Percentiles rank a stretch among this genome's conserved stretches.
Evolutionary conservation across 75 land plant genomes (phyloP).

Genomic region (Pinus taeda): DNA sequence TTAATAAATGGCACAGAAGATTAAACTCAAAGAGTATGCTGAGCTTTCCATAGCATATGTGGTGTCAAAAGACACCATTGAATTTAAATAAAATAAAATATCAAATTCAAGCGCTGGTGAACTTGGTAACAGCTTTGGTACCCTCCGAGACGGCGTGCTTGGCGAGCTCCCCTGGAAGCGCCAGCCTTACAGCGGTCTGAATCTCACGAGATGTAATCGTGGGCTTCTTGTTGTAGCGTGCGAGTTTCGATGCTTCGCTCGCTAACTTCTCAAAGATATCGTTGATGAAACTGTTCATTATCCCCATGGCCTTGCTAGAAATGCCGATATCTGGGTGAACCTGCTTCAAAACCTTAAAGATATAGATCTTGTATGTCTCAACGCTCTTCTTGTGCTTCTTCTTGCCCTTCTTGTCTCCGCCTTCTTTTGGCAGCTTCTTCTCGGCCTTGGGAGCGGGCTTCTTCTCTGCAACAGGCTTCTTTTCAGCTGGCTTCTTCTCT

Average conservation of each 20-base stretch:
- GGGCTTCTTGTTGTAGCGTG: constrained; percentile 32
- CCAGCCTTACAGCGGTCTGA: constrained; percentile 55
- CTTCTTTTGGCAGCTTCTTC: neutral
- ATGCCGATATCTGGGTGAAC: constrained; percentile 70
- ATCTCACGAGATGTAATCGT: constrained; percentile 71
- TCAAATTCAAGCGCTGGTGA: too few species aligned
- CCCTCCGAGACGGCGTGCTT: constrained; percentile 74
- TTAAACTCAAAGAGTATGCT: too few species aligned
- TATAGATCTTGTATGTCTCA: constrained; percentile 46
- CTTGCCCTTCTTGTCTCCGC: neutral
- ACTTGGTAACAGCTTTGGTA: constrained; percentile 49
- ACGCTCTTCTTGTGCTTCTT: constrained; percentile 13
- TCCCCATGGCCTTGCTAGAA: constrained; percentile 66
- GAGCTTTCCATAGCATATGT: too few species aligned
- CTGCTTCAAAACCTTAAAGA: constrained; percentile 57
- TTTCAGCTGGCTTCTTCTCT: neutral
- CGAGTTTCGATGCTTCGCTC: constrained; percentile 48
- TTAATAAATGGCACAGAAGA: too few species aligned
- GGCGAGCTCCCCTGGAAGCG: constrained; percentile 68
- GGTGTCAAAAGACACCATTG: too few species aligned
- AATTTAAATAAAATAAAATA: too few species aligned
- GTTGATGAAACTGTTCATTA: constrained; percentile 54
- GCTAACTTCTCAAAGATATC: constrained; percentile 83
- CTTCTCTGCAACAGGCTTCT: neutral
- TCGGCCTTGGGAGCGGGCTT: neutral